Evolutionary conservation across 768 basidiomycete genomes (phyloP), one percentile per base, ranked within the genome.

Genomic region (Lactarius indigo): DNA sequence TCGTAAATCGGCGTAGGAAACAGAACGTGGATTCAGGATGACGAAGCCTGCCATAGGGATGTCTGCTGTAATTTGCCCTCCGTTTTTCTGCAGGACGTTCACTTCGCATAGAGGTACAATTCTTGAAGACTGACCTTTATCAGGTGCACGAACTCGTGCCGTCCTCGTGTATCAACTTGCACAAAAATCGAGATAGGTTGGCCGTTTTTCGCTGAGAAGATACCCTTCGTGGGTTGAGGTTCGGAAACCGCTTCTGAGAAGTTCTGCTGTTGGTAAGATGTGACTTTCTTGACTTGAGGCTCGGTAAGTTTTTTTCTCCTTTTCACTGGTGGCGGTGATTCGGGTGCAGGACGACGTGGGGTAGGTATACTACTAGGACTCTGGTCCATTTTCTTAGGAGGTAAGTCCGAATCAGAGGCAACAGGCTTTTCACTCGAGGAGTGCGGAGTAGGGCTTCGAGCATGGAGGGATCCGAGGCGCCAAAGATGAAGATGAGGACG

Each of bases 111-210:
- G 54, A 23, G 9, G n/a, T 5, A 26, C 15, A 23, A 33, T 35
- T 30, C 26, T 28, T 30, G 42, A 59, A 28, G 33, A 68, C 63
- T 56, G 41, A 68, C 68, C 83, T 88, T 90, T 73, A 92, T 87
- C 9, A 78, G 76, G 55, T 77, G 77, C 28, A 87, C 80, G 31
- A 87, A 72, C 0, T 77, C 74, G 18, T 78, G 76, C 28, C 89
- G 80, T 59, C 84, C 83, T 54, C 81, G 80, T 1, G 88, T 77
- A 69, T 88, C 87, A n/a, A 90, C 78, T 72, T 89, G 87, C 41
- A 91, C 86, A 69, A 84, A 89, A 56, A 86, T 71, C 12, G 60
- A 15, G 33, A 68, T 42, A 0, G 82, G 76, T 59, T 75, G 71
- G 3, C 84, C 87, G 39, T 76, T 72, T 28, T 74, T 73, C 0